Evolutionary conservation across 768 basidiomycete genomes (phyloP).

Genomic region (Xerocomellus chrysenteron): DNA sequence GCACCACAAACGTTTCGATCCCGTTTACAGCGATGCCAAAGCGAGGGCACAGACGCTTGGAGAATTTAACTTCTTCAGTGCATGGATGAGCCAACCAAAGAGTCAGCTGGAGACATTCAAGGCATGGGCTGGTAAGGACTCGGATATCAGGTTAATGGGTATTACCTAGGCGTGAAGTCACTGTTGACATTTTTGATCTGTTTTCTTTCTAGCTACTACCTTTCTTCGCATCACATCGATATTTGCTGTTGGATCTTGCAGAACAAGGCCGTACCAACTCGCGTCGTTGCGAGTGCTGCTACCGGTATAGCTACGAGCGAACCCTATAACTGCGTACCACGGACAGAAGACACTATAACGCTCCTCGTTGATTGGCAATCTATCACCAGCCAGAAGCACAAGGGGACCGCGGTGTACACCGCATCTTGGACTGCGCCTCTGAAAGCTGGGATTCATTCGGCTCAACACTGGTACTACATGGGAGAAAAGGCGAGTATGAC

Average conservation of each 20-base stretch:
- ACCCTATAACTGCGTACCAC: conserved; percentile 81
- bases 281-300: conserved; percentile 88
- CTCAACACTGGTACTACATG: conserved; percentile 96
- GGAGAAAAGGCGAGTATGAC: conserved; percentile 66
- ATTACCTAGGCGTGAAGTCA: not conserved
- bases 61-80: conserved; percentile 93
- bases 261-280: conserved; percentile 71
- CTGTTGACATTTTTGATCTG: not conserved
- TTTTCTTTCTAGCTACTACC: conserved; percentile 67
- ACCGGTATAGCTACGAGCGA: conserved; percentile 88
- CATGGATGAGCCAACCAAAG: conserved; percentile 98
- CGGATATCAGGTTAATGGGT: conserved; percentile 71
- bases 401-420: conserved; percentile 88
- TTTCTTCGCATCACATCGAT: conserved; percentile 93
- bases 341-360: conserved; percentile 94
- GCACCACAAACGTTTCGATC: conserved; percentile 90
- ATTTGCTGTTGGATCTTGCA: conserved; percentile 85
- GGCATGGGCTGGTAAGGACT: conserved; percentile 93
- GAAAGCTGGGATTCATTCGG: conserved; percentile 85
- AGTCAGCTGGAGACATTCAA: conserved; percentile 92
- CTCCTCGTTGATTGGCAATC: conserved; percentile 94
- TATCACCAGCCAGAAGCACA: conserved; percentile 66
- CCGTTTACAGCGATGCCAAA: conserved; percentile 89
- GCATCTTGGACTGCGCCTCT: conserved; percentile 94
- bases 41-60: conserved; percentile 73